These are phyloP conservation scores for Vitis hybrid DNA, from an alignment of 177 flowering plant genomes.

Conservation along the genomic window DNA sequence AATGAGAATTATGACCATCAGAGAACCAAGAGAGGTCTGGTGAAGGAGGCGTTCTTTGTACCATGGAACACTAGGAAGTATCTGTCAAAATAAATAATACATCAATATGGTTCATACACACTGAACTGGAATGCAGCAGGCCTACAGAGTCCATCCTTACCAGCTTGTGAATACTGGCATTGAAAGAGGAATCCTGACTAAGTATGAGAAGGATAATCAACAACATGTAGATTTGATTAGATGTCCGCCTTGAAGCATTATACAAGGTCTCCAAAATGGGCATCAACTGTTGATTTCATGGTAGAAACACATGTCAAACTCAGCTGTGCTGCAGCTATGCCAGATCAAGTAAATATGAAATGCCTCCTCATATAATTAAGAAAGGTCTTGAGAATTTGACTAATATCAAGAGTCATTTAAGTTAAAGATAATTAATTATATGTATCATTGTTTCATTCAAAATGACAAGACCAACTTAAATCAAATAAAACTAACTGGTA, in stretches of 20 bases:
- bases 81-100: conserved; percentile 35
- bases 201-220: conserved; percentile 93
- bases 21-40: conserved; percentile 92
- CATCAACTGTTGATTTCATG: conserved; percentile 65
- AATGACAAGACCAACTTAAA: too few relatives aligned
- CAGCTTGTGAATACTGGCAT: conserved; percentile 92
- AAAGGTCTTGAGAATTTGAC: neutral
- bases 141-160: conserved; percentile 37
- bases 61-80: conserved; percentile 89
- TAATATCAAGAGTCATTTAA: too few relatives aligned
- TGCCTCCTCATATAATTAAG: neutral
- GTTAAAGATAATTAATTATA: too few relatives aligned
- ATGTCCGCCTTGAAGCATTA: conserved; percentile 78
- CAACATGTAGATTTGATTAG: conserved; percentile 96
- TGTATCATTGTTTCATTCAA: too few relatives aligned
- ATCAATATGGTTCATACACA: neutral
- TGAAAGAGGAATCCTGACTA: conserved; percentile 97
- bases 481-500: too few relatives aligned
- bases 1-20: conserved; percentile 84
- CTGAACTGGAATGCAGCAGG: neutral
- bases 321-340: neutral
- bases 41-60: conserved; percentile 89
- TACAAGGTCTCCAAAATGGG: conserved; percentile 90
- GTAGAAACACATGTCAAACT: conserved; percentile 3
- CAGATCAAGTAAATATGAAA: conserved; percentile 6